These are phyloP conservation scores for Henckelia pumila DNA, from an alignment of 257 asterid genomes.

Conservation along the genomic window DNA sequence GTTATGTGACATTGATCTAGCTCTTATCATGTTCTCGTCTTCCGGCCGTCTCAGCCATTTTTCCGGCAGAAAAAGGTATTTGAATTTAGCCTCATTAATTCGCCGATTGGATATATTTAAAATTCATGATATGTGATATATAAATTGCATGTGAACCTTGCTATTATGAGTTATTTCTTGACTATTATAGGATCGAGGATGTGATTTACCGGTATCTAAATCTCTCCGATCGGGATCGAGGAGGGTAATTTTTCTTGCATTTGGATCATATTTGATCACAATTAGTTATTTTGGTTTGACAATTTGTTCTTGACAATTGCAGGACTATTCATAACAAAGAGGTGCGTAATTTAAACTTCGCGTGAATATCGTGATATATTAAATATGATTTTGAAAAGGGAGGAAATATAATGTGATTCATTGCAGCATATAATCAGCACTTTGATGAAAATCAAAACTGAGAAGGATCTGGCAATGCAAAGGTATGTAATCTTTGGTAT, in stretches of 20 bases:
- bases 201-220: constrained; percentile 61
- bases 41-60: constrained; percentile 75
- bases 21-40: constrained; percentile 65
- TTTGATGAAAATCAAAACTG: constrained; percentile 56
- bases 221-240: constrained; percentile 66
- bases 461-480: constrained; percentile 57
- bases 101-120: neutral
- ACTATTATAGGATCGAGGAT: constrained; percentile 59
- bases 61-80: constrained; percentile 66
- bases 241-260: constrained; percentile 43
- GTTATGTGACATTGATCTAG: constrained; percentile 66
- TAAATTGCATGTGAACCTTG: neutral
- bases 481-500: constrained; percentile 34
- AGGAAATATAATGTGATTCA: neutral
- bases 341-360: constrained; percentile 31
- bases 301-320: constrained; percentile 16
- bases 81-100: neutral
- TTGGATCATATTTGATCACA: neutral
- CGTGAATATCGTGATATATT: neutral
- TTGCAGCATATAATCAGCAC: constrained; percentile 68
- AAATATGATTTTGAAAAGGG: too few relatives aligned
- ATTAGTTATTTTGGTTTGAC: neutral
- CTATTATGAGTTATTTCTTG: neutral
- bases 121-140: too few relatives aligned
- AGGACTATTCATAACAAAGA: constrained; percentile 52